These are phyloP conservation scores for Sisymbrium altissimum DNA, from an alignment of 345 rosid species.

Conservation along the genomic window DNA sequence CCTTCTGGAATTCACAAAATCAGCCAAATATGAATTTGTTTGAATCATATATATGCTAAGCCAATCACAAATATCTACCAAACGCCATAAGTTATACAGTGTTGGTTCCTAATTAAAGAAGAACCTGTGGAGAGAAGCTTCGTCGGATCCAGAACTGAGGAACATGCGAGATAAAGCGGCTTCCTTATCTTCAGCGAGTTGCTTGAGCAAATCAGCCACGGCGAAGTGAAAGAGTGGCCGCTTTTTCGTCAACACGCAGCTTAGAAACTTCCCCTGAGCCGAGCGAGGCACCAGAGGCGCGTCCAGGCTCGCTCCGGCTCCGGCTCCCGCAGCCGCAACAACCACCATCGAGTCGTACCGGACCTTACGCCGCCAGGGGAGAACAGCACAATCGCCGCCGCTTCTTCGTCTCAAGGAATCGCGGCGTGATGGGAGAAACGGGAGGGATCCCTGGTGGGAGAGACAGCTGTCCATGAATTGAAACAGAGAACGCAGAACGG, in stretches of 20 bases:
- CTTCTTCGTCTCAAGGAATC: background rate
- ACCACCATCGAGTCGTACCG: constrained; percentile 15
- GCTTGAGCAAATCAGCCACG: constrained; percentile 68
- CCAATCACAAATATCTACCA: background rate
- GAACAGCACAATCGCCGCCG: background rate
- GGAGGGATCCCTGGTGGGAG: constrained; percentile 33
- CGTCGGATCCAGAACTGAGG: constrained; percentile 60
- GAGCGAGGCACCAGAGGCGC: constrained; percentile 68
- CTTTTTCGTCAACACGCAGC: constrained; percentile 64
- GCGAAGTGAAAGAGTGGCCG: constrained; percentile 67
- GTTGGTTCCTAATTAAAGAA: too few species aligned
- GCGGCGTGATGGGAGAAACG: constrained; percentile 25
- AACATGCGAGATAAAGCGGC: constrained; percentile 56
- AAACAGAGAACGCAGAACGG: constrained; percentile 23
- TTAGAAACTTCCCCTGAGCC: constrained; percentile 55
- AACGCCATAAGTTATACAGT: too few species aligned
- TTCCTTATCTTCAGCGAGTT: constrained; percentile 56
- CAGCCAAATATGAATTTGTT: too few species aligned
- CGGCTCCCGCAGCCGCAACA: constrained; percentile 46
- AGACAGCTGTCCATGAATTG: constrained; percentile 47
- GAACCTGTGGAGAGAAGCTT: constrained; percentile 74
- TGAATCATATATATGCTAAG: too few species aligned
- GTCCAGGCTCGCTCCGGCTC: constrained; percentile 63
- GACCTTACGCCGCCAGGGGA: constrained; percentile 5
- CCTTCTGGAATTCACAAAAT: too few species aligned